phyloP scores from a whole-genome alignment of 768 basidiomycete species.

The Xanthoconium purpureum region DNA sequence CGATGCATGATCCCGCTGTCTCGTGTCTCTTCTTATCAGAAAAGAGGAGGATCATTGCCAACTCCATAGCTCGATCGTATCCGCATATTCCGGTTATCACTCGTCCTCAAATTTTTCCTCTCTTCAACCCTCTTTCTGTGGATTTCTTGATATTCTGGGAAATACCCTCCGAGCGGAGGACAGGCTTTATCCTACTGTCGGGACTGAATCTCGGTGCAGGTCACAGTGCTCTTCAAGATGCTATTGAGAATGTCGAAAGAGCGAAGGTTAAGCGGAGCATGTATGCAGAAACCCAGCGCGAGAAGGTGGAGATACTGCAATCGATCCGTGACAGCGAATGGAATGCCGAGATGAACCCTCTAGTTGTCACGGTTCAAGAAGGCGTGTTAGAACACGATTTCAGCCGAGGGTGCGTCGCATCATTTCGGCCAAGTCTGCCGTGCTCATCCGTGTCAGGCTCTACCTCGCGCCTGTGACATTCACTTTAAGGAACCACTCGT shows the following conservation, averaged over 20 bases:
- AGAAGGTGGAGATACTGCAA: slow-evolving; percentile 63
- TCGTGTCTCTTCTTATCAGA: slow-evolving; percentile 49
- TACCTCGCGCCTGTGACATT: slow-evolving; percentile 54
- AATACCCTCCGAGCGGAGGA: slow-evolving; percentile 54
- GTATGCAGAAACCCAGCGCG: slow-evolving; percentile 86
- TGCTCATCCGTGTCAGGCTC: slow-evolving; percentile 41
- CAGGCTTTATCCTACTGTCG: slow-evolving; percentile 58
- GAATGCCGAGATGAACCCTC: slow-evolving; percentile 77
- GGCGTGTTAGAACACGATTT: slow-evolving; percentile 63
- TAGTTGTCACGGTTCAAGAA: slow-evolving; percentile 51
- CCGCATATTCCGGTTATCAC: slow-evolving; percentile 55
- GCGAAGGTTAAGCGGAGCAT: slow-evolving; percentile 76
- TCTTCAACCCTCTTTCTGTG: slow-evolving; percentile 69
- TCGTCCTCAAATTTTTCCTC: slow-evolving; percentile 67
- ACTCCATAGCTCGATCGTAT: slow-evolving; percentile 39
- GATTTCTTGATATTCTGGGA: slow-evolving; percentile 80
- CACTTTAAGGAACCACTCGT: slow-evolving; percentile 68
- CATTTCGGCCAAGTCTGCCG: not conserved
- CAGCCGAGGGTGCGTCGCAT: slow-evolving; percentile 53
- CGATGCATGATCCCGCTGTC: slow-evolving; percentile 21
- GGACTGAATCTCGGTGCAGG: slow-evolving; percentile 64
- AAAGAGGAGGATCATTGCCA: slow-evolving; percentile 42
- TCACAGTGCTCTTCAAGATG: slow-evolving; percentile 60
- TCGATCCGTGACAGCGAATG: slow-evolving; percentile 69
- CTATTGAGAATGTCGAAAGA: slow-evolving; percentile 57